Evolutionary conservation across 331 rosid genomes (phyloP).

Genomic region (Quercus phellos): DNA sequence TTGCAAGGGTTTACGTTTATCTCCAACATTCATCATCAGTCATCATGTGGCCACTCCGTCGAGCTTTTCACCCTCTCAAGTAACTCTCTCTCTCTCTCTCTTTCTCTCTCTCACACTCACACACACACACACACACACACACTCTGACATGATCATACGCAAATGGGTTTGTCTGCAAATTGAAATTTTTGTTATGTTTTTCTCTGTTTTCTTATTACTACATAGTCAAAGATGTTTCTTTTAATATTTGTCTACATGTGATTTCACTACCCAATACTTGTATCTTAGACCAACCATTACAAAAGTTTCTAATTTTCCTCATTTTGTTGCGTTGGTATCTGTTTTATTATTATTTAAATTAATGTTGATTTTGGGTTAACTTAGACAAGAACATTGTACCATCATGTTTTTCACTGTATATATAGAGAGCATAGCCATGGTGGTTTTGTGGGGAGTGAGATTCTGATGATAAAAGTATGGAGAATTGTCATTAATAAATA

Average conservation of each 20-base stretch:
- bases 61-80: not conserved
- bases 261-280: not conserved
- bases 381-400: too few species aligned
- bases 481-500: too few species aligned
- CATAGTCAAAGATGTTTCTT: too few species aligned
- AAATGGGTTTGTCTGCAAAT: not conserved
- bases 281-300: not conserved
- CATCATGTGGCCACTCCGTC: not conserved
- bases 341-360: not conserved
- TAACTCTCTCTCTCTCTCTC: not conserved
- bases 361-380: not conserved
- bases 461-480: too few species aligned
- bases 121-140: not conserved
- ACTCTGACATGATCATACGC: too few species aligned
- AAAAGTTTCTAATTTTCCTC: not conserved
- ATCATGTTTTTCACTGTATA: too few species aligned
- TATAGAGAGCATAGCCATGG: too few species aligned
- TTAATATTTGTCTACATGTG: not conserved
- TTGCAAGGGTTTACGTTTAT: not conserved
- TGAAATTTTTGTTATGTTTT: not conserved
- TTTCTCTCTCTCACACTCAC: too few species aligned
- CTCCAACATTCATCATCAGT: too few species aligned
- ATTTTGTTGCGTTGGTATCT: not conserved
- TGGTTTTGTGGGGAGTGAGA: too few species aligned
- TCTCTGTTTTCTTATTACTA: not conserved